A percentile compares a stretch with the other conserved stretches of the same genome.
Conservation (phyloP, 2,329 filamentous ascomycete genomes). For the Neurospora crassa region DNA sequence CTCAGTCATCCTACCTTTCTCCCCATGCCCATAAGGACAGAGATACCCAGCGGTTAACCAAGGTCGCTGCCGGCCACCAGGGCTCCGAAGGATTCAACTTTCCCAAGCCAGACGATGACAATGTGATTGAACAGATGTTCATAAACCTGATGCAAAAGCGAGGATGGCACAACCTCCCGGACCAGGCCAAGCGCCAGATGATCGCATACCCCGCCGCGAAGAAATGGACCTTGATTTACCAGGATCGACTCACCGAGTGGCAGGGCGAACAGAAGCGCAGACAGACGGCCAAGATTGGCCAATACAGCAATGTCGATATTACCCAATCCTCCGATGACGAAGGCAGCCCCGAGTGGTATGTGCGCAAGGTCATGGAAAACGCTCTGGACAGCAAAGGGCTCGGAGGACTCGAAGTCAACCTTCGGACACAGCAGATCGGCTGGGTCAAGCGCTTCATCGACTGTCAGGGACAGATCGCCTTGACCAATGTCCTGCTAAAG, state of each 20-base stretch:
- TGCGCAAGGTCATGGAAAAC: slow-evolving; percentile 93
- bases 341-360: slow-evolving; percentile 95
- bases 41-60: slow-evolving; percentile 49
- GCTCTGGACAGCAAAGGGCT: slow-evolving; percentile 85
- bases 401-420: slow-evolving; percentile 84
- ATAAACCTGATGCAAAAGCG: slow-evolving; percentile 92
- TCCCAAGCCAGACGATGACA: slow-evolving; percentile 67
- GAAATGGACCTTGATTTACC: slow-evolving; percentile 96
- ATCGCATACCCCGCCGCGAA: slow-evolving; percentile 86
- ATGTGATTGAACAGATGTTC: slow-evolving; percentile 84
- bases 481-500: slow-evolving; percentile 88
- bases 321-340: slow-evolving; percentile 82
- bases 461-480: slow-evolving; percentile 89
- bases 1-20: slow-evolving; percentile 44
- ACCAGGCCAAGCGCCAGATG: slow-evolving; percentile 93
- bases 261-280: slow-evolving; percentile 89
- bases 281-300: slow-evolving; percentile 61
- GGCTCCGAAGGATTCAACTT: slow-evolving; percentile 49
- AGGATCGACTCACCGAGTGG: slow-evolving; percentile 86
- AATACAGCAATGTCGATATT: slow-evolving; percentile 60
- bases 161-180: slow-evolving; percentile 93
- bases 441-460: slow-evolving; percentile 98
- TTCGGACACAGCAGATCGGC: slow-evolving; percentile 91
- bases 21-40: slow-evolving; percentile 32
- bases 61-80: slow-evolving; percentile 32